Evolutionary conservation across 2,329 filamentous ascomycete species (phyloP), one percentile per base, ranked within the genome.

Genomic region (Drechmeria coniospora): DNA sequence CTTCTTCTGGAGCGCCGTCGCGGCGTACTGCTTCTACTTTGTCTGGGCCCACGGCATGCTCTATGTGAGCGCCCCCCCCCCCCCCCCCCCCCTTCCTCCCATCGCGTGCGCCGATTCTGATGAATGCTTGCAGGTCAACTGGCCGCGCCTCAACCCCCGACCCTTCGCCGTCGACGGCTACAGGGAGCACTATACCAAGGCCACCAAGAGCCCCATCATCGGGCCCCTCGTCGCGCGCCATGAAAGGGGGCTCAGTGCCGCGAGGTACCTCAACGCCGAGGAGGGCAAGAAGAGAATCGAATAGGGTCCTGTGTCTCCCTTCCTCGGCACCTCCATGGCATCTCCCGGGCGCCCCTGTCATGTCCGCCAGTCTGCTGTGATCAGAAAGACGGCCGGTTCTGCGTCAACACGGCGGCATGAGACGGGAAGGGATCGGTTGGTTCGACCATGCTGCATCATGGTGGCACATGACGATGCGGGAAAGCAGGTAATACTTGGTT

Each of bases 241-340:
- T 47, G 81, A 92, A 54, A 66, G 86, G 11, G 83, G 84, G 3
- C 68, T 82, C 36, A 93, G 83, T 56, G 81, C 80, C 38, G 77
- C 79, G 23, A 67, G 82, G 35, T 76, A 92, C 41, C 68, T 82
- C 18, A 90, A 79, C 41, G 72, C 92, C 30, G 90, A 98, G 53
- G 90, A 98, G 56, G 90, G 90, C 29, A 98, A 98, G 68, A 98
- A 94, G 69, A 81, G 90, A 50, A 92, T 92, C 46, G 90, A 98
- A 51, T 86, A 68, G 41, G 43, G 15, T n/a, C 15, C 11, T 27
- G 13, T 9, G 15, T 21, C 3, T 10, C 12, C 8, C 12, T 20
- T 20, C 18, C 7, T 20, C 6, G 7, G 6, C n/a, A n/a, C n/a
- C n/a, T n/a, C n/a, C n/a, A n/a, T n/a, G n/a, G n/a, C n/a, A n/a